A percentile compares a stretch with the other conserved stretches of the same genome.
These are phyloP conservation scores for Monosporascus sp. DNA, from an alignment of 2,329 filamentous ascomycete genomes.

Conservation along the genomic window DNA sequence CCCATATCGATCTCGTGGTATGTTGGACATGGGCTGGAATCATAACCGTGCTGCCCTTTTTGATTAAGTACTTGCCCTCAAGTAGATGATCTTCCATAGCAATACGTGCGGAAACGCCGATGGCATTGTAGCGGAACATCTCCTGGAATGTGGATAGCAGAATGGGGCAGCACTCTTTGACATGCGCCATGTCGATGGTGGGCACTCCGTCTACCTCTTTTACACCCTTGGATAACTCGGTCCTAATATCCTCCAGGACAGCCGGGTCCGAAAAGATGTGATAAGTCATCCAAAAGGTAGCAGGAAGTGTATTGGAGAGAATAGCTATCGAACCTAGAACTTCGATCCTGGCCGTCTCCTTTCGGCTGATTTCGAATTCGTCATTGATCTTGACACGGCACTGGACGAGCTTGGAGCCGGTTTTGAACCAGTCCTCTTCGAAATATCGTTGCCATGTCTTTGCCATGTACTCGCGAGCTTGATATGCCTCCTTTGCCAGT, in stretches of 20 bases:
- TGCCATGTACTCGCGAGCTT: conserved; percentile 3
- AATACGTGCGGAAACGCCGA: conserved; percentile 5
- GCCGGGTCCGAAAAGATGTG: conserved; percentile 5
- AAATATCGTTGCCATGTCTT: not conserved
- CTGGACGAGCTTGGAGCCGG: too few relatives aligned
- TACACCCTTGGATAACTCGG: conserved; percentile 4
- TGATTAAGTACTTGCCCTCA: conserved; percentile 10
- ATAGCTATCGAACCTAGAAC: conserved; percentile 3
- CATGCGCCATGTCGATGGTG: conserved; percentile 1
- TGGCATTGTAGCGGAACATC: conserved; percentile 7
- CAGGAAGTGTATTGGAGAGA: conserved; percentile 7
- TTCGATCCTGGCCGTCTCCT: conserved; percentile 6
- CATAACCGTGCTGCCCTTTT: conserved; percentile 11
- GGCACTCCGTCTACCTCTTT: conserved; percentile 1
- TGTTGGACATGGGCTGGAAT: conserved; percentile 5
- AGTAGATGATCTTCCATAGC: conserved; percentile 8
- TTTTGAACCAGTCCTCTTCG: conserved; percentile 1
- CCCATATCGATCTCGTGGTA: conserved; percentile 7
- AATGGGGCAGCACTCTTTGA: conserved; percentile 8
- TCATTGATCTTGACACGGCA: too few relatives aligned
- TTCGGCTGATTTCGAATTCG: too few relatives aligned
- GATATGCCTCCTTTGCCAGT: conserved; percentile 3
- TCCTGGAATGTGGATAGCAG: conserved; percentile 12
- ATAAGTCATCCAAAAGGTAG: conserved; percentile 11
- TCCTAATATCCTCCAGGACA: conserved; percentile 8